These are phyloP conservation scores for Talinum fruticosum DNA, from an alignment of 148 eudicot genomes.

Conservation along the genomic window DNA sequence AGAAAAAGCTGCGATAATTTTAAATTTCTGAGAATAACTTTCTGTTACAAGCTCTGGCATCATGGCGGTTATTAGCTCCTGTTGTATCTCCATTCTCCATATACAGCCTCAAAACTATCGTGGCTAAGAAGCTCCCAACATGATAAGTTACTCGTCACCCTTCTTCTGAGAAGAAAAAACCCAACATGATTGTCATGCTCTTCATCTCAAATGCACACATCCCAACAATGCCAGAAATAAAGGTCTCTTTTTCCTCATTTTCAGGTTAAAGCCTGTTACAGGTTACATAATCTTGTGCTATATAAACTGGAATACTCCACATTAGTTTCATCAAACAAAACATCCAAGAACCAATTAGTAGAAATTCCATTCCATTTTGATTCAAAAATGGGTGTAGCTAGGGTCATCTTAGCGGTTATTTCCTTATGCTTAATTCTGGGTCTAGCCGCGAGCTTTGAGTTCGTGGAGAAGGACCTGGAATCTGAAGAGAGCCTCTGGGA, in stretches of 20 bases:
- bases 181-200: constrained; percentile 7
- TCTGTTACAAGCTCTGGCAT: constrained; percentile 24
- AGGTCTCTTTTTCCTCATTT: constrained; percentile 10
- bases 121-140: constrained; percentile 18
- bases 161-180: constrained; percentile 4
- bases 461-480: constrained; percentile 43
- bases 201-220: constrained; percentile 11
- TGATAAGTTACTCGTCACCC: constrained; percentile 11
- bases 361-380: neutral
- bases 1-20: no score
- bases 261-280: constrained; percentile 2
- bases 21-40: neutral
- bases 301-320: neutral
- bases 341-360: neutral
- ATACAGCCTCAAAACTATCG: constrained; percentile 3
- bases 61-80: constrained; percentile 7
- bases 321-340: neutral
- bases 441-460: constrained; percentile 33
- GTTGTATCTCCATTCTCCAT: no score
- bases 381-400: constrained; percentile 24
- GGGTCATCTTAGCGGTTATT: constrained; percentile 29
- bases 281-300: constrained; percentile 14
- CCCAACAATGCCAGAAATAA: neutral
- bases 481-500: constrained; percentile 51
- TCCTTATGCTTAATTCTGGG: constrained; percentile 29